These are phyloP conservation scores for Ramaria rubella DNA, from an alignment of 768 basidiomycete species.

Conservation along the genomic window DNA sequence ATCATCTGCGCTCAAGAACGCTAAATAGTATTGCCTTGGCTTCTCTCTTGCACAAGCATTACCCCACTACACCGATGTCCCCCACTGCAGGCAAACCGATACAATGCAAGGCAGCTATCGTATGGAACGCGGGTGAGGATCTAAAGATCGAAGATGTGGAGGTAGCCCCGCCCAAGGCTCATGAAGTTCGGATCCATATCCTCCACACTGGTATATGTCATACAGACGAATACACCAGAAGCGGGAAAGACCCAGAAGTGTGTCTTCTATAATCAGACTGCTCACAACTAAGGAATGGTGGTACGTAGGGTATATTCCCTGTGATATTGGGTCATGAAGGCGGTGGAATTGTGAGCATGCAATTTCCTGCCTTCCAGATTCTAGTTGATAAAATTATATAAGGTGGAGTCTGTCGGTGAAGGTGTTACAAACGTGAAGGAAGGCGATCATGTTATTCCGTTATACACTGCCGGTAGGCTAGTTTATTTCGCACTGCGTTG, in stretches of 20 bases:
- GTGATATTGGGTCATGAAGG: conserved; percentile 95
- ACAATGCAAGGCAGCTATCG: conserved; percentile 89
- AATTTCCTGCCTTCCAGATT: background rate
- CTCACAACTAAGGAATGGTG: conserved; percentile 11
- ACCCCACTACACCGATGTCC: conserved; percentile 48
- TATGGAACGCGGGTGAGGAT: conserved; percentile 87
- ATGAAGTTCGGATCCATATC: conserved; percentile 92
- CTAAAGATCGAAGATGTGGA: conserved; percentile 88
- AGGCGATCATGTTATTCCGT: conserved; percentile 96
- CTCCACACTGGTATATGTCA: conserved; percentile 96
- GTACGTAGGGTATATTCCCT: conserved; percentile 72
- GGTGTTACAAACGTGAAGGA: conserved; percentile 78
- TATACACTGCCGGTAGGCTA: conserved; percentile 82
- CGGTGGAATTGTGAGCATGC: conserved; percentile 66
- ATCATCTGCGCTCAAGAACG: no score
- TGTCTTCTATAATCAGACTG: conserved; percentile 2
- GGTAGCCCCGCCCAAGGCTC: conserved; percentile 82
- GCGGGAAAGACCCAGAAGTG: conserved; percentile 93
- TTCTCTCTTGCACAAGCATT: background rate
- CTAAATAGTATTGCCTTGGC: background rate
- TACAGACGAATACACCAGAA: conserved; percentile 96
- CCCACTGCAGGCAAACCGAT: conserved; percentile 68
- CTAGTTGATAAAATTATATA: conserved; percentile 6
- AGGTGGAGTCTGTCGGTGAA: conserved; percentile 97
- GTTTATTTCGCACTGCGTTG: background rate